Base-by-base conservation (phyloP, 768 basidiomycete genomes). In the Rhizopogon sp. region DNA sequence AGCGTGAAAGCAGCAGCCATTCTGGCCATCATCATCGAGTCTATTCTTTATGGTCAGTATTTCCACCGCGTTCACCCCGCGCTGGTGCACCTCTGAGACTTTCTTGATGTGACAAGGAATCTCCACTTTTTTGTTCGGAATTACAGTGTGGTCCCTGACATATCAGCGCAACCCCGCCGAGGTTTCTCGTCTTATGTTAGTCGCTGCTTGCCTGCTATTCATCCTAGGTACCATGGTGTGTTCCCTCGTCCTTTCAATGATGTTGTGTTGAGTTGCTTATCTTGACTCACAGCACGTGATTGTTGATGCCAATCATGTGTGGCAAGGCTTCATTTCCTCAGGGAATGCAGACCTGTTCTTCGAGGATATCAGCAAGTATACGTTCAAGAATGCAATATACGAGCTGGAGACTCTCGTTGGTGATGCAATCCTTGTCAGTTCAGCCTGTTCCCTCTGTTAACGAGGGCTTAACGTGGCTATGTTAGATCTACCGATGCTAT, bases 341-440 rank as follows among this genome's bases (percentile, higher is more conserved):
- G 40, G 28, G 41, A n/a, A 31, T 29, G 10, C 52, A 9, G 29
- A 43, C 41, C 9, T 9, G n/a, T 54, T 37, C 33, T 54, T 54
- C 33, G 8, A 31, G 20, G 43, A 54, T 43, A n/a, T 54, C n/a
- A 45, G 43, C n/a, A 31, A 44, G 43, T 35, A 31, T 29, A 54
- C 53, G 9, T 47, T 58, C 28, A 57, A 56, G 20, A 63, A 58
- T 53, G 52, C 58, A n/a, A 10, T 56, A 9, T 33, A 33, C 31
- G 31, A 10, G 10, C 2, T 33, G 8, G 8, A 33, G 31, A 33
- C 31, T 33, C 31, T 61, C 5, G 50, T 63, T 2, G 60, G 58
- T 11, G 62, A 63, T 39, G 53, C 42, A 35, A 52, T 63, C 47
- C 43, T 63, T 51, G 61, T 60, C n/a, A 47, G 53, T 16, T 28